Evolutionary conservation across 768 basidiomycete species (phyloP).

Genomic region (Kwoniella mangroviensis): DNA sequence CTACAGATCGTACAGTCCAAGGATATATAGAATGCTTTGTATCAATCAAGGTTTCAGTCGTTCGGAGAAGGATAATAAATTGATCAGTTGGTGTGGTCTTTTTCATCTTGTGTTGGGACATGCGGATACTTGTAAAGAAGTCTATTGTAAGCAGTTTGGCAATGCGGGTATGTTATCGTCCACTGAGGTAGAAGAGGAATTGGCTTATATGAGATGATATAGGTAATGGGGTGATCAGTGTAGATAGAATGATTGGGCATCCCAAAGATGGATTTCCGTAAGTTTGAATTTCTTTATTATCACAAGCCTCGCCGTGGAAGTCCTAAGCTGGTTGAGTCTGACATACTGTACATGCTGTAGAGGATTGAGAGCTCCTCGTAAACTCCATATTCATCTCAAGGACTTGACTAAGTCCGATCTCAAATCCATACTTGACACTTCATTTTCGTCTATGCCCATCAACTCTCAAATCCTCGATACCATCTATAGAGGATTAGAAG

Average conservation of each 20-base stretch:
- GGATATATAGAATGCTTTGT: slow-evolving; percentile 7
- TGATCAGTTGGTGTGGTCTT: not conserved
- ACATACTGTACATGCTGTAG: not conserved
- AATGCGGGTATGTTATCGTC: not conserved
- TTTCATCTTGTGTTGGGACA: slow-evolving; percentile 6
- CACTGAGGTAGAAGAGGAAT: not conserved
- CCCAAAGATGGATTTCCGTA: no score
- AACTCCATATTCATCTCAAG: not conserved
- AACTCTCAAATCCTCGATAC: not conserved
- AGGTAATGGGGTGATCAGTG: no score
- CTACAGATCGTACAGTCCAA: slow-evolving; percentile 1
- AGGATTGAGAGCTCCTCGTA: not conserved
- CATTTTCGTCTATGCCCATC: not conserved
- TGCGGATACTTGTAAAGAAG: slow-evolving; percentile 1
- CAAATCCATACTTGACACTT: not conserved
- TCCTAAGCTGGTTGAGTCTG: not conserved
- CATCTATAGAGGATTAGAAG: not conserved
- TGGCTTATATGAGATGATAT: not conserved
- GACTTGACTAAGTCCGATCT: not conserved
- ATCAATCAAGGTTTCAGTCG: not conserved
- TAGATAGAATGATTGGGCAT: no score
- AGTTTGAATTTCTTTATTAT: no score
- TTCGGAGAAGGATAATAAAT: not conserved
- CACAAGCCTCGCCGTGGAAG: no score
- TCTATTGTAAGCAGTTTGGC: not conserved